Evolutionary conservation across 176 grass and related monocot species (phyloP).

Genomic region (Cymbopogon citratus): DNA sequence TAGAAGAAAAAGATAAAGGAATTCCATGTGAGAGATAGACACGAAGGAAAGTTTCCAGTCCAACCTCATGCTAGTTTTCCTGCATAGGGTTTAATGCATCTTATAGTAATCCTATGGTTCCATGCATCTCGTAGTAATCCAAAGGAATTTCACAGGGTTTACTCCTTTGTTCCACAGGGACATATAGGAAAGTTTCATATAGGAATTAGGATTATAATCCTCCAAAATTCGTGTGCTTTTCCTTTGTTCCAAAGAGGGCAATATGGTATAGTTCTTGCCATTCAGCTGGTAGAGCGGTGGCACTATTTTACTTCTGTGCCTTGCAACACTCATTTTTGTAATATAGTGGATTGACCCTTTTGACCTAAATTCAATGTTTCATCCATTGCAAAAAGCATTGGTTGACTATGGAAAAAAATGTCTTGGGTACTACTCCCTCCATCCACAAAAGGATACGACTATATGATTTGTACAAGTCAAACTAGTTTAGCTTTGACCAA

Average conservation of each 20-base stretch:
- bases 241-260: background rate
- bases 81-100: background rate
- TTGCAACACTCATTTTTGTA: background rate
- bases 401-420: background rate
- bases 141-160: background rate
- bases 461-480: background rate
- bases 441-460: background rate
- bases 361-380: background rate
- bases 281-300: background rate
- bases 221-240: background rate
- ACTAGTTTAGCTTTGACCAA: background rate
- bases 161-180: background rate
- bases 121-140: background rate
- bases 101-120: background rate
- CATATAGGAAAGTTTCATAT: background rate
- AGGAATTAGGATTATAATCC: background rate
- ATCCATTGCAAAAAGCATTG: background rate
- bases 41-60: background rate
- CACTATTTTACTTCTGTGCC: background rate
- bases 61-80: background rate
- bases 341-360: background rate
- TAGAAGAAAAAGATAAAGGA: background rate
- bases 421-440: background rate
- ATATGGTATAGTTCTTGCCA: background rate
- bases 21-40: background rate